phyloP scores from a whole-genome alignment of 2,329 filamentous ascomycete genomes.

The Pleurostoma richardsiae region DNA sequence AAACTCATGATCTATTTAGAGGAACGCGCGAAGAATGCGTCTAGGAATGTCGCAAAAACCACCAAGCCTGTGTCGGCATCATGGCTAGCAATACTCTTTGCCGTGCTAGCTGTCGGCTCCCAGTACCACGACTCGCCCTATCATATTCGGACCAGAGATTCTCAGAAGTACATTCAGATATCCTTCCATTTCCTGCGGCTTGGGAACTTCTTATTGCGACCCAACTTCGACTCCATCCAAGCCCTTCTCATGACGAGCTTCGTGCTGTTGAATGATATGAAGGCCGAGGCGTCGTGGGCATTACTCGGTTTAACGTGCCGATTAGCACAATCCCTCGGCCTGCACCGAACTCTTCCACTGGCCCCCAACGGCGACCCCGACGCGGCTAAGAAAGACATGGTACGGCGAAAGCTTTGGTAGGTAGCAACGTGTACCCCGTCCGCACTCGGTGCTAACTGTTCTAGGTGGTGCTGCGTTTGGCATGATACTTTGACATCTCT shows the following conservation, averaged over 20 bases:
- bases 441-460: constrained; percentile 12
- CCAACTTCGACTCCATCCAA: constrained; percentile 62
- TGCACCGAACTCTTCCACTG: constrained; percentile 44
- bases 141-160: constrained; percentile 52
- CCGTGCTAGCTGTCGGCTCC: constrained; percentile 59
- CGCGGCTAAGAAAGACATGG: constrained; percentile 45
- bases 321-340: constrained; percentile 59
- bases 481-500: constrained; percentile 62
- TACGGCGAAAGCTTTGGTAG: constrained; percentile 52
- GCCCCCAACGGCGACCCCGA: constrained; percentile 36
- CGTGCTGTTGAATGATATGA: constrained; percentile 64
- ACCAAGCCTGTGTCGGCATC: constrained; percentile 53
- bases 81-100: constrained; percentile 62
- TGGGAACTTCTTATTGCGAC: constrained; percentile 58
- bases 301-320: constrained; percentile 59
- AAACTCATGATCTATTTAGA: constrained; percentile 62
- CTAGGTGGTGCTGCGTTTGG: constrained; percentile 59
- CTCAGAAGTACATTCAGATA: constrained; percentile 57
- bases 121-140: constrained; percentile 64
- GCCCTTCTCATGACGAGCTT: constrained; percentile 59
- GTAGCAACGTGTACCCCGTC: not conserved
- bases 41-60: constrained; percentile 26
- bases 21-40: constrained; percentile 51
- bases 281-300: constrained; percentile 64
- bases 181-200: constrained; percentile 61